These are phyloP conservation scores for Leishmania tarentolae DNA, from an alignment of 208 protist genomes.

Conservation along the genomic window DNA sequence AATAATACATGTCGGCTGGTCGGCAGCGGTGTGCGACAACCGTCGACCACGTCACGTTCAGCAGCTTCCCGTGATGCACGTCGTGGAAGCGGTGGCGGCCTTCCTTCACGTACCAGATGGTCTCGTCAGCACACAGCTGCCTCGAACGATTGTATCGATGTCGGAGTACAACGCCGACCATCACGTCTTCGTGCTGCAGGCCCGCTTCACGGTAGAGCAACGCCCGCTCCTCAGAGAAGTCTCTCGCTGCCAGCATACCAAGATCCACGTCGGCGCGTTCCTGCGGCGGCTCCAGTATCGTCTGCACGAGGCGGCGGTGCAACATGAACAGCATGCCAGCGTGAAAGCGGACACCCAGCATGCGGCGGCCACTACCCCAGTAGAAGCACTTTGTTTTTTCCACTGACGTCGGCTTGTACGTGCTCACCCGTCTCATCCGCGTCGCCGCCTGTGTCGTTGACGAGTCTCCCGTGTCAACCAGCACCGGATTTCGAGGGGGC, in stretches of 20 bases:
- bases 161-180: background rate
- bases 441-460: background rate
- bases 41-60: constrained; percentile 15
- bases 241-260: background rate
- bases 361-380: constrained; percentile 21
- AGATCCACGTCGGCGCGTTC: background rate
- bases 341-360: background rate
- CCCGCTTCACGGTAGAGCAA: background rate
- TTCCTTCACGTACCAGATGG: constrained; percentile 6
- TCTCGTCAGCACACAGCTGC: background rate
- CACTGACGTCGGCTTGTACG: background rate
- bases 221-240: background rate
- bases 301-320: constrained; percentile 6
- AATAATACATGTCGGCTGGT: constrained; percentile 8
- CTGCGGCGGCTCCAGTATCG: constrained; percentile 7
- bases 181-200: constrained; percentile 11
- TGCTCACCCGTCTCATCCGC: background rate
- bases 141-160: background rate
- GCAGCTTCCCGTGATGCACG: background rate
- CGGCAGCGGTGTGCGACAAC: constrained; percentile 23
- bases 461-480: background rate
- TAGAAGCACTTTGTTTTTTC: constrained; percentile 12
- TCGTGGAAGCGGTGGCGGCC: constrained; percentile 12
- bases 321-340: constrained; percentile 19
- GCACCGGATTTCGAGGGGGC: background rate